A percentile compares a stretch with the other conserved stretches of the same genome.
These are phyloP conservation scores for Aspergillus ellipticus DNA, from an alignment of 495 filamentous ascomycete genomes.

Conservation along the genomic window DNA sequence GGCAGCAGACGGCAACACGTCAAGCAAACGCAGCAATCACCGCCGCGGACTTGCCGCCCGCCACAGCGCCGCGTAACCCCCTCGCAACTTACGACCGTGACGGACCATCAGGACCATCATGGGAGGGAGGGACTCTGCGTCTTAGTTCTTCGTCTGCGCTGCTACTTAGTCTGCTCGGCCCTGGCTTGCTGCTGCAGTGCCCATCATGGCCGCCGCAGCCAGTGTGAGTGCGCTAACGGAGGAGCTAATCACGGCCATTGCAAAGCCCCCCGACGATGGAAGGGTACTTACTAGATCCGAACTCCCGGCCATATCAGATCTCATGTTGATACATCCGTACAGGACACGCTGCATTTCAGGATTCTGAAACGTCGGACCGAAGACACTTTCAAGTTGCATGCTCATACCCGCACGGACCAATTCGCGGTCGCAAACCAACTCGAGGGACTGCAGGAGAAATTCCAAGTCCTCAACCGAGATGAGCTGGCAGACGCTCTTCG, in stretches of 20 bases:
- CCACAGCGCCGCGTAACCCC: slow-evolving; percentile 12
- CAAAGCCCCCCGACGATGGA: slow-evolving; percentile 25
- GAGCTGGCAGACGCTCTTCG: slow-evolving; percentile 73
- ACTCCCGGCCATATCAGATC: slow-evolving; percentile 21
- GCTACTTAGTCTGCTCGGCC: background rate
- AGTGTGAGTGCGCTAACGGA: slow-evolving; percentile 33
- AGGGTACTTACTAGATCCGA: slow-evolving; percentile 23
- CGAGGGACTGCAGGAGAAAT: slow-evolving; percentile 84
- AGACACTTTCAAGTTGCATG: slow-evolving; percentile 44
- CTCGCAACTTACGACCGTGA: background rate
- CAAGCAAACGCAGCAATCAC: slow-evolving; percentile 15
- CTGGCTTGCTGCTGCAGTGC: background rate
- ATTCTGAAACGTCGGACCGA: slow-evolving; percentile 28
- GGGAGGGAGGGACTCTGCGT: no score
- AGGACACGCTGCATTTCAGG: slow-evolving; percentile 29
- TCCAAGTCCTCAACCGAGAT: slow-evolving; percentile 73
- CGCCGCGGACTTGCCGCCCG: background rate
- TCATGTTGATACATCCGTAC: slow-evolving; percentile 41
- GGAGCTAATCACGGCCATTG: slow-evolving; percentile 31
- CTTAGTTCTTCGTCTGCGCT: no score
- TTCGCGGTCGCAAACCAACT: slow-evolving; percentile 75
- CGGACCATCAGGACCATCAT: background rate
- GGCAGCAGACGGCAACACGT: no score
- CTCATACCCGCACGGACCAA: slow-evolving; percentile 75
- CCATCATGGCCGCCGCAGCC: slow-evolving; percentile 48